Conservation (phyloP, 1,284 basidiomycete genomes). For the Sanghuangporus weigelae region DNA sequence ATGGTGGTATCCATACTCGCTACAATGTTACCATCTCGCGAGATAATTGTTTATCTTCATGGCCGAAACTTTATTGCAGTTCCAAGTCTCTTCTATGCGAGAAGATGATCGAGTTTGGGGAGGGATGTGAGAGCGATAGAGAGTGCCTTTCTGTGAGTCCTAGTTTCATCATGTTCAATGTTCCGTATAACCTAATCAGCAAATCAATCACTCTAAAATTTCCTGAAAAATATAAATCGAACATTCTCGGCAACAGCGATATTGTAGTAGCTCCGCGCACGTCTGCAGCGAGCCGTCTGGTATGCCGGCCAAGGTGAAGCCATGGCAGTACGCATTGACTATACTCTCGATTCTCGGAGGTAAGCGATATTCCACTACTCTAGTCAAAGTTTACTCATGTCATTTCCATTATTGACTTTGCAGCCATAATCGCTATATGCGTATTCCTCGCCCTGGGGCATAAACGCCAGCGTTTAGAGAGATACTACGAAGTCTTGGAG, state of each 20-base stretch:
- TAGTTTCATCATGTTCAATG: no score
- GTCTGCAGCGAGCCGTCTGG: conserved; percentile 31
- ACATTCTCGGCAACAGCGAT: no score
- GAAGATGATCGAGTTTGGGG: conserved; percentile 39
- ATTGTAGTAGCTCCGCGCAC: conserved; percentile 24
- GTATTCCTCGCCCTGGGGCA: conserved; percentile 43
- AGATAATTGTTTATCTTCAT: conserved; percentile 50
- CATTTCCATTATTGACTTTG: background rate
- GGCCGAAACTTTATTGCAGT: conserved; percentile 54
- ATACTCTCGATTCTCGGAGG: conserved; percentile 35
- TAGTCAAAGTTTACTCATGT: background rate
- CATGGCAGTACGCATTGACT: conserved; percentile 44
- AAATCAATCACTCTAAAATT: no score
- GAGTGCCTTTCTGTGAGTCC: conserved; percentile 45
- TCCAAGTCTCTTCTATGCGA: conserved; percentile 41
- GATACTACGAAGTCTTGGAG: conserved; percentile 42
- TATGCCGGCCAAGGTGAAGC: conserved; percentile 29
- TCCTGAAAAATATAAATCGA: no score
- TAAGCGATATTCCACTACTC: conserved; percentile 22
- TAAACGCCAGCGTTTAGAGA: conserved; percentile 40
- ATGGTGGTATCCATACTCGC: conserved; percentile 30
- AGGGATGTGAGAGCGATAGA: conserved; percentile 48
- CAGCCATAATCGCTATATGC: conserved; percentile 41
- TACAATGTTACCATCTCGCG: conserved; percentile 51
- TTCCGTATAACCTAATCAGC: no score